Evolutionary conservation across 2,329 filamentous ascomycete genomes (phyloP), one percentile per base, ranked within the genome.

Genomic region (Botrytis deweyae): DNA sequence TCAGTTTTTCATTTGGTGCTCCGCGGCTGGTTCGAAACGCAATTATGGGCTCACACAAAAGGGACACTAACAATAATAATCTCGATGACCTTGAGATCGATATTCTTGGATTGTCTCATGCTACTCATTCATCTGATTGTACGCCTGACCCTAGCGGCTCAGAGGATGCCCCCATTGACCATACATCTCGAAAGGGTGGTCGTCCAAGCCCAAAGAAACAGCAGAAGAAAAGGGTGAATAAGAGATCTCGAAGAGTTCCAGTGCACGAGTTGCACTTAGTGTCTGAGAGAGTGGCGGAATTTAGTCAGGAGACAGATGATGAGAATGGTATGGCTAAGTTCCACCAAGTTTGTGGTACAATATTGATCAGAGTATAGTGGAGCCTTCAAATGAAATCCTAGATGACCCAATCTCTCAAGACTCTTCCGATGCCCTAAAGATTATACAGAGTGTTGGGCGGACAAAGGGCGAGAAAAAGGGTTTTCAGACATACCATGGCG

Each of bases 401-500:
- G 70, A 78, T 61, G 78, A 80, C 61, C 77, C 76, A 20, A 78
- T 79, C n/a, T 78, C 76, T 14, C 77, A 78, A 62, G 22, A 67
- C n/a, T 64, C 73, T 18, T 58, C n/a, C 2, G 38, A 58, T 68
- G 66, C 66, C 9, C 36, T 58, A 18, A 38, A 58, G 33, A 12
- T 58, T 22, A 16, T 58, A 69, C n/a, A 69, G 3, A 33, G 49
- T 33, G 7, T 58, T 42, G 36, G n/a, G 20, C 66, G 18, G 38
- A 42, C 38, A 69, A 69, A 69, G 38, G 18, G 38, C 38, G 49
- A 58, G 20, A 42, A 14, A 40, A 69, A 29, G 6, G 29, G 4
- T 18, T 38, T 42, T 16, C 49, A 69, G 29, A 25, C 36, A 44
- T 58, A 8, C n/a, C 10, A 58, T 33, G 66, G 66, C 33, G 61